Percentiles rank a stretch among this genome's conserved stretches.
Conservation (phyloP, 371 early-diverging fungal genomes). For the Circinella umbellata region DNA sequence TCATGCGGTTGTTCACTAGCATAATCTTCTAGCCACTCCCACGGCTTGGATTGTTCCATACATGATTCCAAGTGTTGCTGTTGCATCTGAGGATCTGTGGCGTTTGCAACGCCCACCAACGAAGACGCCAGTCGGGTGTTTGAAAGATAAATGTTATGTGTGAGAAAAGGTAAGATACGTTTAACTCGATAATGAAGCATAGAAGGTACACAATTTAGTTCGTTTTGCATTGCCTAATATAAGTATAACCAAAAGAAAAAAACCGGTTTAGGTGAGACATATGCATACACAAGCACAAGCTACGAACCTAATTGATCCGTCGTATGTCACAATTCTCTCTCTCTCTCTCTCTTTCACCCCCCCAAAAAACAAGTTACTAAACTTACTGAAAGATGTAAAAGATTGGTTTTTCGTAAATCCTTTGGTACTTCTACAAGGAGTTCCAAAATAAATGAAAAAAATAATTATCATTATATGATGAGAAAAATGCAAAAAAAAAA, state of each 20-base stretch:
- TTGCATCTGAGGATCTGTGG: constrained; percentile 42
- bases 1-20: constrained; percentile 47
- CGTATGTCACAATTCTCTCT: neutral
- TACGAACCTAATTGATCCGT: too few species aligned
- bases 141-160: constrained; percentile 63
- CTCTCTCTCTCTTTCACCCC: neutral
- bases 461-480: too few species aligned
- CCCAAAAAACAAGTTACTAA: constrained; percentile 1
- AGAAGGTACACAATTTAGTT: constrained; percentile 51
- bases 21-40: constrained; percentile 72
- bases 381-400: constrained; percentile 38
- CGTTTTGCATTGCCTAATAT: constrained; percentile 40
- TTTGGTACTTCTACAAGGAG: constrained; percentile 37
- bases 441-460: too few species aligned
- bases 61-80: constrained; percentile 43
- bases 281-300: neutral
- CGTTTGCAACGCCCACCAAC: constrained; percentile 24
- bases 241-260: neutral
- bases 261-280: constrained; percentile 9
- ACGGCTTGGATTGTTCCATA: constrained; percentile 59
- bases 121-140: constrained; percentile 41
- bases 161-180: constrained; percentile 62
- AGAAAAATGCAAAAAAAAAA: constrained; percentile 1
- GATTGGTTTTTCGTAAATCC: constrained; percentile 39
- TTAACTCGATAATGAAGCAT: constrained; percentile 63